Evolutionary conservation across 176 grass and related monocot species (phyloP).

Genomic region (Ensete glaucum): DNA sequence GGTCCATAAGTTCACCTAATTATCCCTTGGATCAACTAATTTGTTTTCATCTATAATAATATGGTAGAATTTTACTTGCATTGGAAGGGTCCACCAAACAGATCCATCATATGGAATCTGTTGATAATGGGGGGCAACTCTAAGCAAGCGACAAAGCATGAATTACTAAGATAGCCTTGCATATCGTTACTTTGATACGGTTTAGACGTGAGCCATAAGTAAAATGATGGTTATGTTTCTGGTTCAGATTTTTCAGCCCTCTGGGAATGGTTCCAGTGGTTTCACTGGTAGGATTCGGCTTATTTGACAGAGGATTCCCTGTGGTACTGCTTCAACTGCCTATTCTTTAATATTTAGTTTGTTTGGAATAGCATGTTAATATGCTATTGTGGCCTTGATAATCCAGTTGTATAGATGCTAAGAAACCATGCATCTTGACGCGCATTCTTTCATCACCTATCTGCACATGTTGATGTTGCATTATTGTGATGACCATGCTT

Average conservation of each 20-base stretch:
- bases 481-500: too few species aligned
- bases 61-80: background rate
- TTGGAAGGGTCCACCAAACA: background rate
- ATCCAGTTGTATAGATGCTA: background rate
- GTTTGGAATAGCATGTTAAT: background rate
- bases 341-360: background rate
- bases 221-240: conserved; percentile 15
- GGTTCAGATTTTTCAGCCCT: conserved; percentile 90
- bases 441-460: too few species aligned
- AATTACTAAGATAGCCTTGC: background rate
- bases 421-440: background rate
- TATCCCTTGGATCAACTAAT: background rate
- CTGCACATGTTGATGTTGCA: too few species aligned
- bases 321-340: conserved; percentile 52
- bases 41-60: background rate
- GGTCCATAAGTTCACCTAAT: too few species aligned
- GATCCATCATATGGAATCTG: background rate
- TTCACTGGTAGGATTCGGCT: conserved; percentile 87
- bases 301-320: conserved; percentile 97
- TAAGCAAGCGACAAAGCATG: background rate
- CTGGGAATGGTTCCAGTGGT: conserved; percentile 90
- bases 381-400: background rate
- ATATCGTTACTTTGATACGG: conserved; percentile 6
- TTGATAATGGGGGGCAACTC: background rate
- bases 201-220: background rate